Conservation (phyloP, 129 eudicot species). For the Saussurea involucrata region DNA sequence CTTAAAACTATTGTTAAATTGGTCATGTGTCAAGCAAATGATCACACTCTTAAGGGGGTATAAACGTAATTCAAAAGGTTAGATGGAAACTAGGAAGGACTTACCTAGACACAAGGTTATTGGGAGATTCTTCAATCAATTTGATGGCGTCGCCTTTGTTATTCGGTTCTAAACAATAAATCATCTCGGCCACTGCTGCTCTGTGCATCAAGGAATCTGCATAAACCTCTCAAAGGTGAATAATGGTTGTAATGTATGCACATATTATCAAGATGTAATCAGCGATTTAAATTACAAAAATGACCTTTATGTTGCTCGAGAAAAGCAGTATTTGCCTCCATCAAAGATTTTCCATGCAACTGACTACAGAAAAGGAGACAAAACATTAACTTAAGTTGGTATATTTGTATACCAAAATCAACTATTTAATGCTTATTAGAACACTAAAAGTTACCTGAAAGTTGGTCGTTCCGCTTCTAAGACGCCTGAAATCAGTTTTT, state of each 20-base stretch:
- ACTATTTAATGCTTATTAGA: not conserved
- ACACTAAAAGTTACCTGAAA: slow-evolving; percentile 49
- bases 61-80: no score
- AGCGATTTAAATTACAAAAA: not conserved
- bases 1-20: no score
- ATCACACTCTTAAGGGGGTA: no score
- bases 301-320: slow-evolving; percentile 77
- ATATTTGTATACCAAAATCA: not conserved
- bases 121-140: slow-evolving; percentile 73
- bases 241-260: not conserved
- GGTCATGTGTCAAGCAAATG: no score
- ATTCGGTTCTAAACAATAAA: slow-evolving; percentile 64
- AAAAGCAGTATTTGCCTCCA: slow-evolving; percentile 66
- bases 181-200: slow-evolving; percentile 86
- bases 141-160: slow-evolving; percentile 66
- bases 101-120: slow-evolving; percentile 44
- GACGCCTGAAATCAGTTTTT: slow-evolving; percentile 70
- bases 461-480: slow-evolving; percentile 77
- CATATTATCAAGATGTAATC: not conserved
- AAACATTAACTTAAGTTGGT: not conserved
- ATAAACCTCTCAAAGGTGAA: slow-evolving; percentile 4
- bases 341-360: slow-evolving; percentile 65
- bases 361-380: slow-evolving; percentile 44
- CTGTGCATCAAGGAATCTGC: slow-evolving; percentile 96
- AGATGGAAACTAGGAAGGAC: not conserved